These are phyloP conservation scores for Boletus albobrunnescens DNA, from an alignment of 1,284 basidiomycete species.

Conservation along the genomic window DNA sequence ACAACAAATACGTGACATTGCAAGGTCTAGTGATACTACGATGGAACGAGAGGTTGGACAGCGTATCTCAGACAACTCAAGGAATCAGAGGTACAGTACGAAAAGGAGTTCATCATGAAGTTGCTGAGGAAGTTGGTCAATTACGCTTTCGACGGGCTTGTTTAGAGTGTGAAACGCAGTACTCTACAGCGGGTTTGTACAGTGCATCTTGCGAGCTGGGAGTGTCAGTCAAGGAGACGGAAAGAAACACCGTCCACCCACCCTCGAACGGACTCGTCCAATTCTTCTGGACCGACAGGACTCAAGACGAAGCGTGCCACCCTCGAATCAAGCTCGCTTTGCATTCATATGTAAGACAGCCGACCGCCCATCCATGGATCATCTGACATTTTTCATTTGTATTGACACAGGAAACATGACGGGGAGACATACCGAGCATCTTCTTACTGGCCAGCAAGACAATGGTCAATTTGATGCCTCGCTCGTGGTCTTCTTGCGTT, in stretches of 20 bases:
- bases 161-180: slow-evolving; percentile 90
- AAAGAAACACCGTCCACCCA: slow-evolving; percentile 22
- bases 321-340: slow-evolving; percentile 84
- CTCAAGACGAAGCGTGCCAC: slow-evolving; percentile 93
- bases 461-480: slow-evolving; percentile 90
- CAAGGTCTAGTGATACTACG: slow-evolving; percentile 87
- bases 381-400: slow-evolving; percentile 56
- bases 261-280: slow-evolving; percentile 83
- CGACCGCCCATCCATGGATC: slow-evolving; percentile 80
- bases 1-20: slow-evolving; percentile 91
- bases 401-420: neutral
- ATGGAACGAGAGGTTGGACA: slow-evolving; percentile 73
- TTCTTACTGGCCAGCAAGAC: slow-evolving; percentile 87
- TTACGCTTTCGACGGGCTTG: slow-evolving; percentile 87
- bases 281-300: slow-evolving; percentile 78
- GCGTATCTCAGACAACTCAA: slow-evolving; percentile 78
- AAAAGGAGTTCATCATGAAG: slow-evolving; percentile 88
- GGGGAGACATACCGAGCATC: slow-evolving; percentile 59
- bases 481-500: slow-evolving; percentile 73
- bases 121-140: slow-evolving; percentile 88
- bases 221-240: slow-evolving; percentile 7
- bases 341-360: slow-evolving; percentile 80
- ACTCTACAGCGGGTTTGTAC: slow-evolving; percentile 85
- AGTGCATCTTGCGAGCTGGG: slow-evolving; percentile 81
- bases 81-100: slow-evolving; percentile 82